Evolutionary conservation across 169 alveolate species (phyloP).

Genomic region (Ichthyophthirius multifiliis): DNA sequence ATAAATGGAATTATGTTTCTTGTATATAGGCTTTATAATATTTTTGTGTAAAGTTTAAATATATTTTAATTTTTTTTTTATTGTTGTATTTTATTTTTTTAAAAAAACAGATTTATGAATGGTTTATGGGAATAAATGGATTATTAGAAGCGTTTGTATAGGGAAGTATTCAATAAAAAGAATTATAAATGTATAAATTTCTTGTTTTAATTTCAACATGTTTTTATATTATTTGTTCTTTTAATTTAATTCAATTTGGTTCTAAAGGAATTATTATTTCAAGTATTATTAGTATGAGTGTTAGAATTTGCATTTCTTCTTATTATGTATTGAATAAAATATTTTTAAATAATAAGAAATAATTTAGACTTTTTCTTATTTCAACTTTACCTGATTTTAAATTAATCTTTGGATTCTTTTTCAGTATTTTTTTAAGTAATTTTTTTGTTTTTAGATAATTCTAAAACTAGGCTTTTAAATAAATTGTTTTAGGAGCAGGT

Average conservation of each 20-base stretch:
- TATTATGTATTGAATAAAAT: neutral
- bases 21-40: constrained; percentile 17
- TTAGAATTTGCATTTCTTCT: neutral
- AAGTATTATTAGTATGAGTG: neutral
- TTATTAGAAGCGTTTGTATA: constrained; percentile 17
- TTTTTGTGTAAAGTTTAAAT: neutral
- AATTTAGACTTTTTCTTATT: neutral
- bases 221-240: neutral
- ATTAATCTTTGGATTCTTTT: neutral
- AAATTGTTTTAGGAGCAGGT: too few relatives aligned
- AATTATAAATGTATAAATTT: constrained; percentile 14
- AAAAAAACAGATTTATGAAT: constrained; percentile 3
- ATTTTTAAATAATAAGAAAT: neutral
- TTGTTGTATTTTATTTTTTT: neutral
- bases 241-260: constrained; percentile 5
- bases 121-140: constrained; percentile 40
- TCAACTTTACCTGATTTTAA: neutral
- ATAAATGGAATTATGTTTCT: constrained; percentile 8
- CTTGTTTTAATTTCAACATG: neutral
- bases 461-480: too few relatives aligned
- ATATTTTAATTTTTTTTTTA: neutral
- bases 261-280: constrained; percentile 18
- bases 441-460: too few relatives aligned
- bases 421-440: neutral
- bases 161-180: constrained; percentile 1